Evolutionary conservation across 1,284 basidiomycete species (phyloP).

Genomic region (Trichosporon sp.): DNA sequence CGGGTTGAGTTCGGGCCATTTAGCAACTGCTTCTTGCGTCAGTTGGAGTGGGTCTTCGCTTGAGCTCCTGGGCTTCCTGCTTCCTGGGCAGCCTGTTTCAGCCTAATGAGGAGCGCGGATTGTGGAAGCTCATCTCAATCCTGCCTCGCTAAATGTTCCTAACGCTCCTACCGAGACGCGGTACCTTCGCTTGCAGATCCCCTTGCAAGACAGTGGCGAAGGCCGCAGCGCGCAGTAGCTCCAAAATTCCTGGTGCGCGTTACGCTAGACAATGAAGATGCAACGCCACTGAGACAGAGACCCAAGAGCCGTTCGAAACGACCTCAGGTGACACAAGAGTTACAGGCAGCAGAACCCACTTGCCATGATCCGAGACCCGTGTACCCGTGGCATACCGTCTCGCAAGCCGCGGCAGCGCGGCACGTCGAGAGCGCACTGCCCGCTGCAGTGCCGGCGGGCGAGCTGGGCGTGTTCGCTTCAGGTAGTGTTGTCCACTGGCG

Average conservation of each 20-base stretch:
- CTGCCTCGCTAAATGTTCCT: neutral
- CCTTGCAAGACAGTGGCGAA: neutral
- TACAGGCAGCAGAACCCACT: neutral
- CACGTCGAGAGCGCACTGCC: neutral
- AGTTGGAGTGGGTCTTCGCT: neutral
- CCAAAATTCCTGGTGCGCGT: neutral
- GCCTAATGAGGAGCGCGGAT: neutral
- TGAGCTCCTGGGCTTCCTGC: neutral
- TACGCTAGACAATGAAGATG: neutral
- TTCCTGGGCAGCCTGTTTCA: neutral
- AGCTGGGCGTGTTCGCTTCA: neutral
- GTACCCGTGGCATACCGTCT: neutral
- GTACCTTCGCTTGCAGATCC: neutral
- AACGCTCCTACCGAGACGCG: neutral
- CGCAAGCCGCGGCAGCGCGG: neutral
- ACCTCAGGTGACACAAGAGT: neutral
- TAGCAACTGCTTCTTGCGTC: neutral
- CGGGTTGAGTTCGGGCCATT: neutral
- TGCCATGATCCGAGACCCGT: neutral
- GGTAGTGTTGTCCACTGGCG: neutral
- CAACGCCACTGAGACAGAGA: neutral
- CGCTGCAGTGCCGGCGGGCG: neutral
- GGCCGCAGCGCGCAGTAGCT: neutral
- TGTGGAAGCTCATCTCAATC: neutral
- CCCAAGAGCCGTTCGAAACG: neutral